Percentiles rank a stretch among this genome's conserved stretches.
Conservation (phyloP, 2,329 filamentous ascomycete species). For the Calonectria fujianensis region DNA sequence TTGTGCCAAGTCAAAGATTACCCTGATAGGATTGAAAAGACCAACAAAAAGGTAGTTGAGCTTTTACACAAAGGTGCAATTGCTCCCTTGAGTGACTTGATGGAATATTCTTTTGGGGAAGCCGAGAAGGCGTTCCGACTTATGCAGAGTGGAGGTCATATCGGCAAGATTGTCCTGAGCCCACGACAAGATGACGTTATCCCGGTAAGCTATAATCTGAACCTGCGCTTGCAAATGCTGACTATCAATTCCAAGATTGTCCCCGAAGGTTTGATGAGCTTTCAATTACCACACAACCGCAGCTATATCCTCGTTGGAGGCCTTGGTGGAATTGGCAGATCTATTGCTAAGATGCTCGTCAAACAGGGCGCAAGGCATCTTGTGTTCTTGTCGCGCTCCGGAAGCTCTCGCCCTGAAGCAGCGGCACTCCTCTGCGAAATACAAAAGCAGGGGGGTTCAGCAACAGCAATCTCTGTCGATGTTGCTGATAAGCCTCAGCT, state of each 20-base stretch:
- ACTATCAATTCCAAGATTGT: neutral
- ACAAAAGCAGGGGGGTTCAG: neutral
- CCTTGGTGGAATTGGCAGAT: constrained; percentile 63
- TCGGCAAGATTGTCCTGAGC: constrained; percentile 14
- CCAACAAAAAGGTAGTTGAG: neutral
- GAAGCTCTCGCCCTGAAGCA: neutral
- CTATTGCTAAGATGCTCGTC: constrained; percentile 61
- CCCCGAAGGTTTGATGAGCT: neutral
- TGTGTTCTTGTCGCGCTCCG: neutral
- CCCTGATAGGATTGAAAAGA: neutral
- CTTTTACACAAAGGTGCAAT: neutral
- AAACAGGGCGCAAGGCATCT: constrained; percentile 51
- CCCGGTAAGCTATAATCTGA: neutral
- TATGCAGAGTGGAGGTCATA: neutral
- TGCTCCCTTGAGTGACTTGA: neutral
- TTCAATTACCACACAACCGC: neutral
- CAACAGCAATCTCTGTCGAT: constrained; percentile 7
- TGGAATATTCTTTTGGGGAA: constrained; percentile 4
- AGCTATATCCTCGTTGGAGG: constrained; percentile 58
- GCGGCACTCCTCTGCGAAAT: neutral
- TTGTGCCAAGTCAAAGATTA: constrained; percentile 7
- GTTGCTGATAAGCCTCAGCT: constrained; percentile 12
- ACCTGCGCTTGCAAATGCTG: neutral
- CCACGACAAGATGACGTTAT: constrained; percentile 1
- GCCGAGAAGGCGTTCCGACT: constrained; percentile 1